Conservation (phyloP, 2,329 filamentous ascomycete genomes). For the Aureobasidium sp. region DNA sequence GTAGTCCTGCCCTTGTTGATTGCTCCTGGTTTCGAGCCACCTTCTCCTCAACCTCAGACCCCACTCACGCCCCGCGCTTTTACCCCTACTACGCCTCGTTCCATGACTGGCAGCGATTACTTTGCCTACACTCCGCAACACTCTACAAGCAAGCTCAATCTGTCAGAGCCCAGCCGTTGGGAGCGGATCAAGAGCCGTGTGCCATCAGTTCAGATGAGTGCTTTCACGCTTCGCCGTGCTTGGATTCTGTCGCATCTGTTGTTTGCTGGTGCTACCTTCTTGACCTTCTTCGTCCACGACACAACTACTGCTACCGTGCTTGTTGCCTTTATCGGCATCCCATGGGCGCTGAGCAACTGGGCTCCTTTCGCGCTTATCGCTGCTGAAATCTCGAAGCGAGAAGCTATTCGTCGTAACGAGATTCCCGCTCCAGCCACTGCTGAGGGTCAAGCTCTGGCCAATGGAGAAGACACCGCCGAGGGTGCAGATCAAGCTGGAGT, state of each 20-base stretch:
- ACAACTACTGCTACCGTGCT: slow-evolving; percentile 66
- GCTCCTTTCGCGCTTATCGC: slow-evolving; percentile 93
- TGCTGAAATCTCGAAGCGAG: slow-evolving; percentile 78
- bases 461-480: slow-evolving; percentile 46
- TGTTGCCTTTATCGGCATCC: slow-evolving; percentile 75
- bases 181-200: slow-evolving; percentile 9
- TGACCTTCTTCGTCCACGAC: slow-evolving; percentile 68
- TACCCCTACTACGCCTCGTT: slow-evolving; percentile 24
- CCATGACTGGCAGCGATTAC: slow-evolving; percentile 18
- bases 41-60: slow-evolving; percentile 27
- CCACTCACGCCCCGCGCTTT: slow-evolving; percentile 29
- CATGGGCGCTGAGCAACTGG: slow-evolving; percentile 90
- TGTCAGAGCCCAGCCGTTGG: slow-evolving; percentile 19
- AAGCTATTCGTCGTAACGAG: slow-evolving; percentile 53
- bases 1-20: slow-evolving; percentile 80
- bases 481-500: slow-evolving; percentile 71
- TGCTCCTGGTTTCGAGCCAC: slow-evolving; percentile 61
- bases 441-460: slow-evolving; percentile 32
- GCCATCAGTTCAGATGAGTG: slow-evolving; percentile 58
- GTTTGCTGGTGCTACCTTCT: slow-evolving; percentile 73
- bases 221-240: slow-evolving; percentile 76
- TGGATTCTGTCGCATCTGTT: slow-evolving; percentile 84
- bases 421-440: slow-evolving; percentile 27
- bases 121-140: slow-evolving; percentile 16
- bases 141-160: slow-evolving; percentile 12